Percentiles rank a stretch among this genome's conserved stretches.
These are phyloP conservation scores for Elongisporangium anandrum DNA, from an alignment of 352 stramenopile species.

Conservation along the genomic window DNA sequence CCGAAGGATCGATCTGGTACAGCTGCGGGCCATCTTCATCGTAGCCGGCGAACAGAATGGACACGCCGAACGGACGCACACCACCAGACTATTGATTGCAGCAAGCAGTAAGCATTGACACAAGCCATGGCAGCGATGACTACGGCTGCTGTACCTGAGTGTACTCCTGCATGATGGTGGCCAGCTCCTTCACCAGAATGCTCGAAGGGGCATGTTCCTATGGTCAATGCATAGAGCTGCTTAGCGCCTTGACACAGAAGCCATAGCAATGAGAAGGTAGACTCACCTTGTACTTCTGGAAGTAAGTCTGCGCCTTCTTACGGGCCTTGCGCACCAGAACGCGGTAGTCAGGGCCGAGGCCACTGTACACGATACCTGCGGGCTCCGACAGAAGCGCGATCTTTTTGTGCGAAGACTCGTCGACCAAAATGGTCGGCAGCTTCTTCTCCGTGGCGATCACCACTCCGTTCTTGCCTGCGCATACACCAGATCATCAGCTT, in stretches of 20 bases:
- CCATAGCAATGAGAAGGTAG: not conserved
- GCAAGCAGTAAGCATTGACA: not conserved
- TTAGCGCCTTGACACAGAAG: not conserved
- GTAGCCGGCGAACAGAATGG: slow-evolving; percentile 96
- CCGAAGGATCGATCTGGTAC: slow-evolving; percentile 98
- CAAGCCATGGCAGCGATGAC: not conserved
- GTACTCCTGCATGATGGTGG: slow-evolving; percentile 99
- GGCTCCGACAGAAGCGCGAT: slow-evolving; percentile 92
- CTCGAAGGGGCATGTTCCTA: slow-evolving; percentile 90
- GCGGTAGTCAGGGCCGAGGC: slow-evolving; percentile 98
- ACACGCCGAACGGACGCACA: slow-evolving; percentile 98
- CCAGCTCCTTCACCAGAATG: slow-evolving; percentile 96
- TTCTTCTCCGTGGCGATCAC: slow-evolving; percentile 99
- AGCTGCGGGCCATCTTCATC: slow-evolving; percentile 97
- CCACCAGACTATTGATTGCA: slow-evolving; percentile 88
- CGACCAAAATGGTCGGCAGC: slow-evolving; percentile 93
- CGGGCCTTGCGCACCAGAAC: slow-evolving; percentile 95
- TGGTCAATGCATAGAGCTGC: not conserved
- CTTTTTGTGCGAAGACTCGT: slow-evolving; percentile 95
- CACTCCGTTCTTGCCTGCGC: slow-evolving; percentile 96
- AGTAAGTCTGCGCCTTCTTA: slow-evolving; percentile 96
- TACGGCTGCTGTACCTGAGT: slow-evolving; percentile 55
- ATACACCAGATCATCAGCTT: not conserved
- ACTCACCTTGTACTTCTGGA: slow-evolving; percentile 89
- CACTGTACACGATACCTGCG: slow-evolving; percentile 95